phyloP scores from a whole-genome alignment of 495 filamentous ascomycete genomes.

The Cenococcum geophilum region DNA sequence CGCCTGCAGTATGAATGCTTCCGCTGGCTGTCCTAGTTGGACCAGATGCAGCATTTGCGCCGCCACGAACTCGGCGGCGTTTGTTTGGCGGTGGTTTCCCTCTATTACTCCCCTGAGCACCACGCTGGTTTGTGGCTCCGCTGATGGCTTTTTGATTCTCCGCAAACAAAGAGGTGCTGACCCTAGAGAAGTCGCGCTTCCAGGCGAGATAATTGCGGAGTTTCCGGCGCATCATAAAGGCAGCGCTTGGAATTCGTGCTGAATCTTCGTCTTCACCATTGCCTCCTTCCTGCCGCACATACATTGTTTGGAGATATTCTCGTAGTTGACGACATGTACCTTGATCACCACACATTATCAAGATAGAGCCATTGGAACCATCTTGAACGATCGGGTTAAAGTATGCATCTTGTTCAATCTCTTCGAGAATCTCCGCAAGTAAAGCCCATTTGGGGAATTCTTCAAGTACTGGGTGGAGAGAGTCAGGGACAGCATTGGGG shows the following conservation, averaged over 20 bases:
- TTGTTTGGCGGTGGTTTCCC: slow-evolving; percentile 77
- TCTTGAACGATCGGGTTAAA: slow-evolving; percentile 68
- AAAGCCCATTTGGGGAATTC: slow-evolving; percentile 91
- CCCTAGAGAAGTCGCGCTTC: slow-evolving; percentile 83
- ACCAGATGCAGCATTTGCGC: slow-evolving; percentile 52
- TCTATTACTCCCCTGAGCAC: slow-evolving; percentile 43
- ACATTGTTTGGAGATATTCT: slow-evolving; percentile 88
- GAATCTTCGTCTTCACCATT: slow-evolving; percentile 40
- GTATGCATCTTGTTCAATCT: slow-evolving; percentile 89
- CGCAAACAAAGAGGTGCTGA: slow-evolving; percentile 63
- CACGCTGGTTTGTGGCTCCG: slow-evolving; percentile 49
- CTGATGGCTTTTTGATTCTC: slow-evolving; percentile 77
- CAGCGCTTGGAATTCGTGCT: slow-evolving; percentile 57
- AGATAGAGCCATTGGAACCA: slow-evolving; percentile 80
- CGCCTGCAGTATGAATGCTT: slow-evolving; percentile 70
- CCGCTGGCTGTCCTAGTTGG: slow-evolving; percentile 55
- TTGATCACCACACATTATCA: slow-evolving; percentile 93
- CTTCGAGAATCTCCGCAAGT: slow-evolving; percentile 77
- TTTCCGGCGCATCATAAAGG: slow-evolving; percentile 81
- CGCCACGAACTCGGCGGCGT: slow-evolving; percentile 80
- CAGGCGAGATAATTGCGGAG: slow-evolving; percentile 85
- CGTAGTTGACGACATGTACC: slow-evolving; percentile 82
- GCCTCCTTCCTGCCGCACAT: slow-evolving; percentile 55
- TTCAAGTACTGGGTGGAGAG: slow-evolving; percentile 83
- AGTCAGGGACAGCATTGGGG: slow-evolving; percentile 50